phyloP scores from a whole-genome alignment of 805 yeast species.

The Saturnispora halmiae region DNA sequence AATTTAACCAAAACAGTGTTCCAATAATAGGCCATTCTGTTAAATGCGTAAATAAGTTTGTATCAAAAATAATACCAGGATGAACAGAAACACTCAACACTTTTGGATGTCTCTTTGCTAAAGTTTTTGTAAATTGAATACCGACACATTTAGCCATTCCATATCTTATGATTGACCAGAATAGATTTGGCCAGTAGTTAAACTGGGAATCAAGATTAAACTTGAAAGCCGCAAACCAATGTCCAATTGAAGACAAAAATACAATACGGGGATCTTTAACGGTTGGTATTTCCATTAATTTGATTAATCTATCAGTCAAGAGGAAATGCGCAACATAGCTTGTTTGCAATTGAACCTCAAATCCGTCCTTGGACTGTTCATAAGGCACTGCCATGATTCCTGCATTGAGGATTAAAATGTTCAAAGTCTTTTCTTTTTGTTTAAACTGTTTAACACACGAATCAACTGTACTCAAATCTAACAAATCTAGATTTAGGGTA shows the following conservation, averaged over 20 bases:
- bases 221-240: slow-evolving; percentile 40
- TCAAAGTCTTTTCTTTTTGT: slow-evolving; percentile 40
- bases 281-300: slow-evolving; percentile 35
- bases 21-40: slow-evolving; percentile 76
- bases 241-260: slow-evolving; percentile 59
- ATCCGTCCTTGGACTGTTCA: slow-evolving; percentile 48
- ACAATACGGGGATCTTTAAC: slow-evolving; percentile 43
- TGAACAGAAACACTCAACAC: slow-evolving; percentile 59
- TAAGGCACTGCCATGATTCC: slow-evolving; percentile 75
- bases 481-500: slow-evolving; percentile 47
- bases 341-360: slow-evolving; percentile 74
- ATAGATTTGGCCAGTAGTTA: slow-evolving; percentile 51
- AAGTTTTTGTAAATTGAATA: slow-evolving; percentile 59
- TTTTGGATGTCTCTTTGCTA: slow-evolving; percentile 59
- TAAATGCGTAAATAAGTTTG: slow-evolving; percentile 68
- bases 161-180: slow-evolving; percentile 72
- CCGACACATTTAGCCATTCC: slow-evolving; percentile 71
- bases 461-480: slow-evolving; percentile 38
- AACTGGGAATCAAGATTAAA: slow-evolving; percentile 42
- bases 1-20: slow-evolving; percentile 57
- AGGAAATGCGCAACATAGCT: slow-evolving; percentile 71
- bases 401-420: slow-evolving; percentile 66
- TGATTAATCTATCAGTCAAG: slow-evolving; percentile 51
- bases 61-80: slow-evolving; percentile 82
- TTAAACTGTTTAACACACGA: slow-evolving; percentile 40